phyloP scores from a whole-genome alignment of 768 basidiomycete species.

The Calocera cornea region DNA sequence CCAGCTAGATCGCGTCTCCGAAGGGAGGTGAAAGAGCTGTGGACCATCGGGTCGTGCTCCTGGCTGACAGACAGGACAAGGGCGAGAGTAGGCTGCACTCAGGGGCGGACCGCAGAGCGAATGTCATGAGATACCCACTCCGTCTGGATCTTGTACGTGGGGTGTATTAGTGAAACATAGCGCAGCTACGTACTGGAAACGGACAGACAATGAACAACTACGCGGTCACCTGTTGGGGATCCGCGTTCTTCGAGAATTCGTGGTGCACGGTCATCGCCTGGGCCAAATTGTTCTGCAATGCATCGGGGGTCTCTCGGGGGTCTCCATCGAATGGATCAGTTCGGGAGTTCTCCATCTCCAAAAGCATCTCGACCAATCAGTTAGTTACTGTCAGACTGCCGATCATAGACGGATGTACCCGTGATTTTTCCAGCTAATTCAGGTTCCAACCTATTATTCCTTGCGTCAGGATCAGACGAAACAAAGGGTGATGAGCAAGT shows the following conservation, averaged over 20 bases:
- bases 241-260: constrained; percentile 48
- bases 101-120: too few species aligned
- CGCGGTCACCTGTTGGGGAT: not conserved
- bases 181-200: not conserved
- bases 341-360: constrained; percentile 98
- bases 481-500: constrained; percentile 6
- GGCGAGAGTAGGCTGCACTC: too few species aligned
- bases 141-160: too few species aligned
- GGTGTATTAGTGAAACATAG: not conserved
- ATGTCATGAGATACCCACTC: too few species aligned
- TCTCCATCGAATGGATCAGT: constrained; percentile 76
- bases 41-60: too few species aligned
- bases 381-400: not conserved
- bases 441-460: constrained; percentile 54
- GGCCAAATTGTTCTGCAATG: constrained; percentile 77
- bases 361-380: constrained; percentile 46
- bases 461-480: constrained; percentile 6
- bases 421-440: constrained; percentile 98
- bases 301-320: too few species aligned
- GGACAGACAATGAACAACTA: not conserved
- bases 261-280: constrained; percentile 83
- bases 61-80: too few species aligned
- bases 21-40: too few species aligned
- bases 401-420: constrained; percentile 27
- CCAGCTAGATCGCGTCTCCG: too few species aligned